Evolutionary conservation across 2,329 filamentous ascomycete genomes (phyloP).

Genomic region (Apiospora marii): DNA sequence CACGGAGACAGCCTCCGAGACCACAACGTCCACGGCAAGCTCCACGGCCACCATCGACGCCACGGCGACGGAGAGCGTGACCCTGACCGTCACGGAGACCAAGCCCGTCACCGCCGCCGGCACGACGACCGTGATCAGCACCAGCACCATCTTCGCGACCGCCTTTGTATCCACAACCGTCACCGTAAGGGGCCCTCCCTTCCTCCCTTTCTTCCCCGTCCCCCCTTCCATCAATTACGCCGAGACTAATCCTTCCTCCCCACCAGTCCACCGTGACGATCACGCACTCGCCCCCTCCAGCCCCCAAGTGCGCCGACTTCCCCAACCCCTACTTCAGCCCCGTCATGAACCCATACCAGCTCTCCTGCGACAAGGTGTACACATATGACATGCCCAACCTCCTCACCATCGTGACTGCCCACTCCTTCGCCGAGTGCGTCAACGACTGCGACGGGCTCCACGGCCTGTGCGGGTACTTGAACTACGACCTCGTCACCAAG

Average conservation of each 20-base stretch:
- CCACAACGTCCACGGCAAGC: not conserved
- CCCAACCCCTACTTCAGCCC: not conserved
- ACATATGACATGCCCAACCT: too few relatives aligned
- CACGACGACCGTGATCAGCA: not conserved
- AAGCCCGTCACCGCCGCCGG: not conserved
- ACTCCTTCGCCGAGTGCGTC: too few relatives aligned
- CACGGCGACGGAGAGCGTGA: slow-evolving; percentile 21
- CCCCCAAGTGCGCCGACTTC: not conserved
- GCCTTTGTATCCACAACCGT: not conserved
- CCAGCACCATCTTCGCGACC: not conserved
- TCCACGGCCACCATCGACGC: slow-evolving; percentile 19
- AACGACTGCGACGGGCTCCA: too few relatives aligned
- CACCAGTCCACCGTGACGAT: not conserved
- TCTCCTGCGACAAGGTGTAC: too few relatives aligned
- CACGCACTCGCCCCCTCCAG: too few relatives aligned
- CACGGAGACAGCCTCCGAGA: not conserved
- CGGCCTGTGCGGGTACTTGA: too few relatives aligned
- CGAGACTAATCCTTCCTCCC: not conserved
- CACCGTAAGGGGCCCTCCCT: not conserved
- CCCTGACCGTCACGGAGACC: not conserved
- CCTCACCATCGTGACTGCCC: too few relatives aligned
- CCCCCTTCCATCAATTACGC: too few relatives aligned
- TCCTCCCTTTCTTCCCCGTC: not conserved
- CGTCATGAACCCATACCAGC: too few relatives aligned
- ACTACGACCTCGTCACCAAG: too few relatives aligned